A percentile compares a stretch with the other conserved stretches of the same genome.
Evolutionary conservation across 345 rosid genomes (phyloP).

Genomic region (Eucalyptus globulus): DNA sequence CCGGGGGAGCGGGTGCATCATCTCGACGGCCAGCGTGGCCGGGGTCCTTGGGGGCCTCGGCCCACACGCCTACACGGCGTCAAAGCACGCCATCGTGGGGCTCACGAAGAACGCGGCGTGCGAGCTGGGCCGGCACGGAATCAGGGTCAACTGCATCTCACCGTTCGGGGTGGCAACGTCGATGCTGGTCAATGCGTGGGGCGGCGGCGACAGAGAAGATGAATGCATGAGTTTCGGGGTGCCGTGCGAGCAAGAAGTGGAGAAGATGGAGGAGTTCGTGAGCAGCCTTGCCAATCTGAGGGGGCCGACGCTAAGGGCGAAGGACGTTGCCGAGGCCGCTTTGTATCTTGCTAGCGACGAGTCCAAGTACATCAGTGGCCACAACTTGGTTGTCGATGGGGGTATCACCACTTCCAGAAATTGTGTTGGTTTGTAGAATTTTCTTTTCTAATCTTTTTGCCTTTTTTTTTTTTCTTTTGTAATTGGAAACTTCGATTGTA

Average conservation of each 20-base stretch:
- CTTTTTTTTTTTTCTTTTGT: not conserved
- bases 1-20: not conserved
- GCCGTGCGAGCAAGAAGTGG: not conserved
- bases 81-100: conserved; percentile 5
- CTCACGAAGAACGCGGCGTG: conserved; percentile 1
- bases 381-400: conserved; percentile 5
- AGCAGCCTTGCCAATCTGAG: not conserved
- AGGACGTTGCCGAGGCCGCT: conserved; percentile 6
- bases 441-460: not conserved
- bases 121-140: conserved; percentile 2
- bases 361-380: conserved; percentile 5
- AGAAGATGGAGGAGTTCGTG: conserved; percentile 5
- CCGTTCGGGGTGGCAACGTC: conserved; percentile 10
- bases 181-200: not conserved
- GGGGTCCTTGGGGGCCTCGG: conserved; percentile 2
- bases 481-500: not conserved
- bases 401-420: conserved; percentile 1
- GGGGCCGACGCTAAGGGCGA: not conserved
- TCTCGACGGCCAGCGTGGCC: conserved; percentile 1
- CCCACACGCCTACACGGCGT: conserved; percentile 2
- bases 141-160: conserved; percentile 7
- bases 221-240: not conserved
- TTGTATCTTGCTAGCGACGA: conserved; percentile 3
- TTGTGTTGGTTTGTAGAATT: not conserved
- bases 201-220: not conserved